Evolutionary conservation across 179 eudicot species (phyloP).

Genomic region (Beta lomatogona): DNA sequence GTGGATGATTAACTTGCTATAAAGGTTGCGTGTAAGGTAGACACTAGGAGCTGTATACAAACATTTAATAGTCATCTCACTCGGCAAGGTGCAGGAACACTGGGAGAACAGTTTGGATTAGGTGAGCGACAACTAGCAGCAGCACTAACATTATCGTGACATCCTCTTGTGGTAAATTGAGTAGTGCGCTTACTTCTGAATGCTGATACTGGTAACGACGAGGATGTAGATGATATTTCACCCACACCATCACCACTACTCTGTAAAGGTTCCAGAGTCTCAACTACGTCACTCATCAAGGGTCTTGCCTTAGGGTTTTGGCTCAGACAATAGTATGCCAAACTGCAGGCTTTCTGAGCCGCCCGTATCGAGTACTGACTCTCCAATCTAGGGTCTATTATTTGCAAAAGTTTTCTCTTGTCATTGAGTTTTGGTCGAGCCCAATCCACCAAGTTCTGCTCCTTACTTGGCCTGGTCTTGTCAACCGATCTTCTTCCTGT

Average conservation of each 20-base stretch:
- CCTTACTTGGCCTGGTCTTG: slow-evolving; percentile 69
- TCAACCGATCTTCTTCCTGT: slow-evolving; percentile 80
- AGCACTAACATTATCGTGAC: slow-evolving; percentile 43
- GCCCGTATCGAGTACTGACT: slow-evolving; percentile 69
- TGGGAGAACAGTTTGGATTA: slow-evolving; percentile 58
- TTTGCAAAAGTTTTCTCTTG: slow-evolving; percentile 65
- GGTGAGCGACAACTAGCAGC: slow-evolving; percentile 52
- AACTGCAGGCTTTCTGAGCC: slow-evolving; percentile 81
- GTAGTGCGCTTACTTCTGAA: slow-evolving; percentile 33
- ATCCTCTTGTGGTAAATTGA: slow-evolving; percentile 44
- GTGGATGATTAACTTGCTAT: slow-evolving; percentile 16
- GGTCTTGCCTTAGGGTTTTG: slow-evolving; percentile 84
- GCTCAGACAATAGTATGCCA: slow-evolving; percentile 78
- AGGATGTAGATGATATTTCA: slow-evolving; percentile 23
- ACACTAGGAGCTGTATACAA: slow-evolving; percentile 25
- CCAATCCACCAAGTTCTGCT: slow-evolving; percentile 82
- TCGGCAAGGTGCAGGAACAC: slow-evolving; percentile 61
- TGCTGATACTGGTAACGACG: slow-evolving; percentile 28
- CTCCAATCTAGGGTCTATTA: slow-evolving; percentile 73
- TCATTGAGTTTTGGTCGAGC: slow-evolving; percentile 77
- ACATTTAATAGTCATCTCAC: slow-evolving; percentile 50
- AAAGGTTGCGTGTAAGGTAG: slow-evolving; percentile 16
- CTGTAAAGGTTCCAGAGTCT: slow-evolving; percentile 71
- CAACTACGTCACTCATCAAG: slow-evolving; percentile 80
- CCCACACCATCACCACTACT: slow-evolving; percentile 35